Evolutionary conservation across 306 rosid species (phyloP).

Genomic region (Hippophae gyantsensis): DNA sequence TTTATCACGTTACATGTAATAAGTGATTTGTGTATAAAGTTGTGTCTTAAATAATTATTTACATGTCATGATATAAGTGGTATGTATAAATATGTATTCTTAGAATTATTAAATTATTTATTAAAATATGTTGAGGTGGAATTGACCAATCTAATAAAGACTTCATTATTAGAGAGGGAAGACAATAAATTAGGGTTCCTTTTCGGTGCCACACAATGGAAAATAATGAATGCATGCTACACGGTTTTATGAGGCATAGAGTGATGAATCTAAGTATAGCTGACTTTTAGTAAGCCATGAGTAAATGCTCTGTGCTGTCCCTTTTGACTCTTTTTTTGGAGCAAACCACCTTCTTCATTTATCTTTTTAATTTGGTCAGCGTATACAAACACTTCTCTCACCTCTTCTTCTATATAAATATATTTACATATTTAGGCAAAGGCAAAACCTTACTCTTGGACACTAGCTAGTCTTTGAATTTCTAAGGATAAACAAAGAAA

Average conservation of each 20-base stretch:
- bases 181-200: constrained; percentile 13
- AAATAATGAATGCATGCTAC: constrained; percentile 28
- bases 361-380: constrained; percentile 24
- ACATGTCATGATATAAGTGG: no score
- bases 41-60: no score
- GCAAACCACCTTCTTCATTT: constrained; percentile 9
- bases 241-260: constrained; percentile 17
- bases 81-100: no score
- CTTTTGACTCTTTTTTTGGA: constrained; percentile 28
- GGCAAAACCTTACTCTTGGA: constrained; percentile 27
- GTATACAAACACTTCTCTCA: neutral
- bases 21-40: no score
- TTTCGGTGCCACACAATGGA: constrained; percentile 21
- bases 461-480: constrained; percentile 15
- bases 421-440: constrained; percentile 3
- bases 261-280: constrained; percentile 11
- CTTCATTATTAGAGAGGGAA: no score
- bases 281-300: constrained; percentile 37
- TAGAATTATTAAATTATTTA: no score
- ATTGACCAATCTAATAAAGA: no score
- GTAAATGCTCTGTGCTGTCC: constrained; percentile 46
- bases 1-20: no score
- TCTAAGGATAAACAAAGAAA: neutral
- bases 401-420: constrained; percentile 13
- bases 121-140: no score